Base-by-base conservation (phyloP, 2,329 filamentous ascomycete genomes). In the Aureobasidium sp. region DNA sequence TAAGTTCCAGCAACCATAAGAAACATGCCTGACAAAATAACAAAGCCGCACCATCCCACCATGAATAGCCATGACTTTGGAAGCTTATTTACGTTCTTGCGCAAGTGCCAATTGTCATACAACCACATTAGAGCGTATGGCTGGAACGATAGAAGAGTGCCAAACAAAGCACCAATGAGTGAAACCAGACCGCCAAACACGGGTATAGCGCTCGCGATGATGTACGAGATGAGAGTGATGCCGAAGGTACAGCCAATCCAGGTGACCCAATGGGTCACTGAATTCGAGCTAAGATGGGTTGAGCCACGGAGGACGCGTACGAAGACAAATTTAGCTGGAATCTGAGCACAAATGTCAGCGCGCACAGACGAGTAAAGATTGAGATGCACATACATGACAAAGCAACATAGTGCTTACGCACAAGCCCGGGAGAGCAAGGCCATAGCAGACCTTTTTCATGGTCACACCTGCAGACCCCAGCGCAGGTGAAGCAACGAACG, bases 371-470 rank as follows among this genome's bases (percentile, higher is more conserved):
- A 37, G 4, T 31, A 9, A 31, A 4, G 5, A 31, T 31, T 31
- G 4, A 14, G 36, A 37, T 39, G 15, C 17, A 39, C 37, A 3
- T 39, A 39, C 37, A 52, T 70, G 67, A 25, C 49, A 62, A 9
- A 66, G 53, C 14, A 71, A 65, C 20, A 68, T 65, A 0, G 64
- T 64, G 3, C 64, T 67, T 27, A 65, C 63, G 15, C 65, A 25
- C 15, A 70, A 55, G 14, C 67, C 67, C 6, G 67, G 67, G 1
- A 69, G 39, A 2, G 67, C 67, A 29, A 70, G 71, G 9, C 78
- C 79, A 61, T 80, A 81, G 55, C 71, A 72, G 17, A 79, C 68
- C 65, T 76, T 79, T 70, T 80, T 80, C 58, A 78, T 70, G 0
- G 67, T 55, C 0, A 42, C 3, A 0, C 78, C 79, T 1, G 77